A percentile compares a stretch with the other conserved stretches of the same genome.
Evolutionary conservation across 164 flowering plant species (phyloP).

Genomic region (Sextonia rubra): DNA sequence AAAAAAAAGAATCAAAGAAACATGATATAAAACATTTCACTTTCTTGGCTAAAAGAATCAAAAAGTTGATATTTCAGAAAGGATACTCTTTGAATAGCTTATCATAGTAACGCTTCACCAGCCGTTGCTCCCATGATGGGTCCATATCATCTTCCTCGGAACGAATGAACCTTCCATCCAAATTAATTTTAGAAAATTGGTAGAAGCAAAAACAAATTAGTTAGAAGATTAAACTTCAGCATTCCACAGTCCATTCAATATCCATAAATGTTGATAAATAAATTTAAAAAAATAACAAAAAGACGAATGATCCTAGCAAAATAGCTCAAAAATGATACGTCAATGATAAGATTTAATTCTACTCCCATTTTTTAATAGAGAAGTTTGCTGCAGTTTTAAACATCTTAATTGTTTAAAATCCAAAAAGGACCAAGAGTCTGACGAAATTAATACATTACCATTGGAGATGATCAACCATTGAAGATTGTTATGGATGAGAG

Average conservation of each 20-base stretch:
- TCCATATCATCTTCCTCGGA: slow-evolving; percentile 89
- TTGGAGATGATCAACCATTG: no score
- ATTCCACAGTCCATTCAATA: neutral
- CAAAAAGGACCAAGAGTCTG: no score
- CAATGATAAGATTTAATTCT: neutral
- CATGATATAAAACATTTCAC: no score
- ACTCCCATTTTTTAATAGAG: no score
- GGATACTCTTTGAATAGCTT: slow-evolving; percentile 99
- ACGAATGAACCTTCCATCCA: slow-evolving; percentile 65
- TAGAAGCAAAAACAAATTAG: neutral
- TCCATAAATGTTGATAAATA: neutral
- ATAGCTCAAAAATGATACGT: neutral
- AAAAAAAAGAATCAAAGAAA: no score
- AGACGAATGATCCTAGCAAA: neutral
- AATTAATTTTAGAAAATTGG: neutral
- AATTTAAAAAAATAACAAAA: neutral
- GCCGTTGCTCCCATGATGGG: slow-evolving; percentile 91
- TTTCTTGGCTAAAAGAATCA: no score
- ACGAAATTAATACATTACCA: no score
- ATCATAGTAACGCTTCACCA: slow-evolving; percentile 92
- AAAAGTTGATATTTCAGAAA: slow-evolving; percentile 16
- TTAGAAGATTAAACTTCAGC: neutral
- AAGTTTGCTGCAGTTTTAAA: no score
- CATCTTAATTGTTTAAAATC: no score
- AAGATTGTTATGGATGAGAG: no score